These are phyloP conservation scores for Euphorbia tirucalli DNA, from an alignment of 345 rosid species.

Conservation along the genomic window DNA sequence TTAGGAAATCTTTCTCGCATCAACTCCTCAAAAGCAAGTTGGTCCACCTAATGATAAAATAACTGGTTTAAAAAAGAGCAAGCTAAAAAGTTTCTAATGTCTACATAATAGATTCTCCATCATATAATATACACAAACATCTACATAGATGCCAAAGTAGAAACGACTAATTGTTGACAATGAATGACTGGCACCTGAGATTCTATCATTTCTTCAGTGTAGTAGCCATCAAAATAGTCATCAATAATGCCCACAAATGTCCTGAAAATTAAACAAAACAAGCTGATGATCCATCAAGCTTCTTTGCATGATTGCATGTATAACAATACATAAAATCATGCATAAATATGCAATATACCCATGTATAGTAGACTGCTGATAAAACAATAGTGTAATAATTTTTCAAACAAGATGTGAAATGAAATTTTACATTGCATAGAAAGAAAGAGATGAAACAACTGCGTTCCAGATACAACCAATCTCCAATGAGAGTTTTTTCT, in stretches of 20 bases:
- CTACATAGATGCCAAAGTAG: conserved; percentile 8
- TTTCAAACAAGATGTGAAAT: conserved; percentile 4
- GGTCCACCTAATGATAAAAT: conserved; percentile 68
- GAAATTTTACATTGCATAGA: neutral
- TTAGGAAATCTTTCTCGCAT: conserved; percentile 92
- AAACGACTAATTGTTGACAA: conserved; percentile 9
- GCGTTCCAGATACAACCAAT: neutral
- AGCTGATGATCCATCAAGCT: conserved; percentile 19
- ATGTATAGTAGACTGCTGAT: neutral
- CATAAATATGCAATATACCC: neutral
- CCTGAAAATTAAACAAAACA: conserved; percentile 47
- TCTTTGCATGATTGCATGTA: neutral
- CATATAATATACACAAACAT: conserved; percentile 15
- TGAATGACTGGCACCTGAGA: conserved; percentile 62
- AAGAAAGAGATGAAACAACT: neutral
- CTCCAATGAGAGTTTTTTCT: neutral
- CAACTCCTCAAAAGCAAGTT: conserved; percentile 93
- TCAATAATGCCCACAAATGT: conserved; percentile 85
- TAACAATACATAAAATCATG: neutral
- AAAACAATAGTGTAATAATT: neutral
- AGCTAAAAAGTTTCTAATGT: neutral
- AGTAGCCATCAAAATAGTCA: conserved; percentile 91
- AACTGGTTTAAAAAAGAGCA: conserved; percentile 11
- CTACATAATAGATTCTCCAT: neutral
- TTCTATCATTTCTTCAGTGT: conserved; percentile 90